Evolutionary conservation across 352 stramenopile species (phyloP).

Genomic region (Globisporangium iwayamae): DNA sequence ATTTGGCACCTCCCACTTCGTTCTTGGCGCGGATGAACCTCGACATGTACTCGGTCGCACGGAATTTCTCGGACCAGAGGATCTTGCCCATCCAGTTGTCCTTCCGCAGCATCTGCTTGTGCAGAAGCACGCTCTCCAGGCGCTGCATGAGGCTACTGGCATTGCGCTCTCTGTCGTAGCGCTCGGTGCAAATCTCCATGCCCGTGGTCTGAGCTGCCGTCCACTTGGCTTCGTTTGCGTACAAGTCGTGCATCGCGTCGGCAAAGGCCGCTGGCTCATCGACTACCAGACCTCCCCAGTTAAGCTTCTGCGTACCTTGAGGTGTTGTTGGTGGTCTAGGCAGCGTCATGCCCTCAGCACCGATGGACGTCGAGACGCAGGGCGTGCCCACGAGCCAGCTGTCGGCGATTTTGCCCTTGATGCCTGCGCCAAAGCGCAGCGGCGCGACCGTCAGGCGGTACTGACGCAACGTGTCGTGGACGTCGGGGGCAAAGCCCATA

Average conservation of each 20-base stretch:
- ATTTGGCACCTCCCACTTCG: slow-evolving; percentile 8
- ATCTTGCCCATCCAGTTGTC: slow-evolving; percentile 78
- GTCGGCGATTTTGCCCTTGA: slow-evolving; percentile 95
- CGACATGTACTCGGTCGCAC: slow-evolving; percentile 84
- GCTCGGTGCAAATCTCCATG: slow-evolving; percentile 23
- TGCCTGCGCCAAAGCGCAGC: slow-evolving; percentile 90
- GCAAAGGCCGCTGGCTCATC: slow-evolving; percentile 46
- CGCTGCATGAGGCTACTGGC: slow-evolving; percentile 43
- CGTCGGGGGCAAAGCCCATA: slow-evolving; percentile 74
- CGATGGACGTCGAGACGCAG: slow-evolving; percentile 88
- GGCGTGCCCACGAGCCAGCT: slow-evolving; percentile 89
- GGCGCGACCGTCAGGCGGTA: slow-evolving; percentile 86
- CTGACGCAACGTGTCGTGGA: slow-evolving; percentile 61
- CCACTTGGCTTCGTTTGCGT: slow-evolving; percentile 42
- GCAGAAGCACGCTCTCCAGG: slow-evolving; percentile 35
- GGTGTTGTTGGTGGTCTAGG: background rate
- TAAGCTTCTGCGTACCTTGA: background rate
- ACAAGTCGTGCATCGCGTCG: slow-evolving; percentile 38
- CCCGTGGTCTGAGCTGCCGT: slow-evolving; percentile 26
- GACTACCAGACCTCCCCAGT: slow-evolving; percentile 57
- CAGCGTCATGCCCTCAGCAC: slow-evolving; percentile 80
- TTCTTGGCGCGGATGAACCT: slow-evolving; percentile 79
- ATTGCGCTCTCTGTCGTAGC: slow-evolving; percentile 54
- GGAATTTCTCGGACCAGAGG: slow-evolving; percentile 80
- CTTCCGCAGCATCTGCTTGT: slow-evolving; percentile 23